Conservation (phyloP, 2,329 filamentous ascomycete genomes). For the Alternaria dauci region DNA sequence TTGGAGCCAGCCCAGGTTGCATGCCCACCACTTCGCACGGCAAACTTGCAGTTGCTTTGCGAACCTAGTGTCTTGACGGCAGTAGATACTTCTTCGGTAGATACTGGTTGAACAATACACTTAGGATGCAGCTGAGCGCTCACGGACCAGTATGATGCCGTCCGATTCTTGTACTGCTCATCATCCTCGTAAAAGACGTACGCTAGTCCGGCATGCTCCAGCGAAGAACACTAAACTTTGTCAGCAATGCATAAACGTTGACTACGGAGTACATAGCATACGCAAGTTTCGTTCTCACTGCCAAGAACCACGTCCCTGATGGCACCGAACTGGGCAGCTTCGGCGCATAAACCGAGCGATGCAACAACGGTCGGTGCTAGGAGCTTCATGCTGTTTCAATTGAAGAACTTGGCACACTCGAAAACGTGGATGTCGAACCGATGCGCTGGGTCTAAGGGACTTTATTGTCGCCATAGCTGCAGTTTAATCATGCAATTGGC, state of each 20-base stretch:
- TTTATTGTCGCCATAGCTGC: constrained; percentile 7
- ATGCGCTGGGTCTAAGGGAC: not conserved
- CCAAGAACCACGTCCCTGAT: not conserved
- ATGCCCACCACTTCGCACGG: constrained; percentile 43
- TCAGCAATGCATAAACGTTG: constrained; percentile 14
- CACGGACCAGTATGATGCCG: constrained; percentile 36
- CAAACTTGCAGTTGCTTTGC: constrained; percentile 22
- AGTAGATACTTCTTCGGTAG: constrained; percentile 36
- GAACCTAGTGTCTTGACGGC: constrained; percentile 22
- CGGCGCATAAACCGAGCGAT: constrained; percentile 9
- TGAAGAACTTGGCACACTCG: constrained; percentile 10
- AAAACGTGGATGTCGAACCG: constrained; percentile 11
- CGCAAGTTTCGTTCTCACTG: constrained; percentile 10
- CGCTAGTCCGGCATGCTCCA: constrained; percentile 24
- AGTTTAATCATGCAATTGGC: not conserved
- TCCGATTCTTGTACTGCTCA: constrained; percentile 26
- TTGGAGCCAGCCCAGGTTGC: constrained; percentile 37
- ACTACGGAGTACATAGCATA: constrained; percentile 8
- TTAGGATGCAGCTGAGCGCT: constrained; percentile 36
- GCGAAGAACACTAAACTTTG: constrained; percentile 26
- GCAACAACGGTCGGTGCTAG: constrained; percentile 9
- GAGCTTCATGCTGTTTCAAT: constrained; percentile 16
- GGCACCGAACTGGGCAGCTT: not conserved
- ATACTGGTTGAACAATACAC: constrained; percentile 43
- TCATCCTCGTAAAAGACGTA: constrained; percentile 24